These are phyloP conservation scores for Letharia lupina DNA, from an alignment of 495 filamentous ascomycete species.

Conservation along the genomic window DNA sequence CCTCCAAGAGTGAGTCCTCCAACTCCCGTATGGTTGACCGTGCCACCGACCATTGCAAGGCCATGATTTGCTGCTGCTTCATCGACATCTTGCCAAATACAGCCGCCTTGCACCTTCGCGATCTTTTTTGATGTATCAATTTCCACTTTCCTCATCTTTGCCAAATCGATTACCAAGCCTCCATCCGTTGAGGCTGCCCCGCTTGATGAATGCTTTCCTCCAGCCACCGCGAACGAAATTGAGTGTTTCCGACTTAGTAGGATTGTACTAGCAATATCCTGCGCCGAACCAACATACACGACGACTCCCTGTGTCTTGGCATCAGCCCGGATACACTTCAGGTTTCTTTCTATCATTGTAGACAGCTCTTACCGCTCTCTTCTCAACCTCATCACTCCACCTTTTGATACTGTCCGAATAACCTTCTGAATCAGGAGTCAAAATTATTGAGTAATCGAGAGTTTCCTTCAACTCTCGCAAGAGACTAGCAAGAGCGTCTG, in stretches of 20 bases:
- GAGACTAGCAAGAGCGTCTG: background rate
- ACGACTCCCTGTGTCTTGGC: too few species aligned
- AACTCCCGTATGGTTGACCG: conserved; percentile 52
- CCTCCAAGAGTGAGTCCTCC: conserved; percentile 51
- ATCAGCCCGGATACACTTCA: too few species aligned
- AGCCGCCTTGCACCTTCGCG: conserved; percentile 45
- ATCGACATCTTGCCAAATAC: conserved; percentile 50
- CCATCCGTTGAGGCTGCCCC: conserved; percentile 33
- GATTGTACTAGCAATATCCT: too few species aligned
- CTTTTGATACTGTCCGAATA: conserved; percentile 12
- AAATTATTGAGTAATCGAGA: conserved; percentile 1
- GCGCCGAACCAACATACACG: too few species aligned
- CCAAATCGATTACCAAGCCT: conserved; percentile 50
- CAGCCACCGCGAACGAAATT: too few species aligned
- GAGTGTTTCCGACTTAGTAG: too few species aligned
- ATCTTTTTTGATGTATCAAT: conserved; percentile 38
- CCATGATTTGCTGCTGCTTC: conserved; percentile 39
- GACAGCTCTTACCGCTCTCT: conserved; percentile 3
- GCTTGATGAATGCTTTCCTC: too few species aligned
- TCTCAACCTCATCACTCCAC: conserved; percentile 13
- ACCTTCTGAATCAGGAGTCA: conserved; percentile 11
- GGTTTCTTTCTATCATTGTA: too few species aligned
- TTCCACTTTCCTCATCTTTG: conserved; percentile 40
- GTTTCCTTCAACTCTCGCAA: background rate
- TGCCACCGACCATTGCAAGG: conserved; percentile 51